A percentile compares a stretch with the other conserved stretches of the same genome.
phyloP scores from a whole-genome alignment of 768 basidiomycete species.

The Amanita phalloides region DNA sequence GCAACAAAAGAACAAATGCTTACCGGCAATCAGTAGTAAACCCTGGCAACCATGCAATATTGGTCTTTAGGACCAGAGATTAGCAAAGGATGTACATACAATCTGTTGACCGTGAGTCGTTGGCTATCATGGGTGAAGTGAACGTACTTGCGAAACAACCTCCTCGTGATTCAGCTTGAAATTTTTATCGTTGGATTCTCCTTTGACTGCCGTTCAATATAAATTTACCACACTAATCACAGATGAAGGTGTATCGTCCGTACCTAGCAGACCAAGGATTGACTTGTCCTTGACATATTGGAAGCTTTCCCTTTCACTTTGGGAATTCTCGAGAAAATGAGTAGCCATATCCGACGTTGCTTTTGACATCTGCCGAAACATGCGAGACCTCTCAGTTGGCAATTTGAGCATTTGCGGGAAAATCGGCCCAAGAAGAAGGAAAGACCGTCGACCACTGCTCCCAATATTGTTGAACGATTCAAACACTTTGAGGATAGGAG shows the following conservation, averaged over 20 bases:
- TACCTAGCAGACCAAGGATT: constrained; percentile 26
- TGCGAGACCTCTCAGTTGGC: constrained; percentile 23
- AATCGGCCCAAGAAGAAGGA: constrained; percentile 25
- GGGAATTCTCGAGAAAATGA: constrained; percentile 24
- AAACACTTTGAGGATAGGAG: constrained; percentile 29
- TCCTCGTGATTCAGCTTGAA: constrained; percentile 21
- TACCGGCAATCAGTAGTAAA: constrained; percentile 26
- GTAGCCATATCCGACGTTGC: constrained; percentile 29
- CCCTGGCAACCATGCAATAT: constrained; percentile 13
- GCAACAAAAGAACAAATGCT: background rate
- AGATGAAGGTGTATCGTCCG: background rate
- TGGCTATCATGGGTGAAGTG: background rate
- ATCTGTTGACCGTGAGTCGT: background rate
- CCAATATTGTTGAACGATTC: constrained; percentile 20
- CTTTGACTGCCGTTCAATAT: constrained; percentile 18
- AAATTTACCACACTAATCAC: background rate
- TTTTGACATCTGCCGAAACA: constrained; percentile 19
- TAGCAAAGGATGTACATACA: constrained; percentile 1
- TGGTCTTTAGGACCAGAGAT: background rate
- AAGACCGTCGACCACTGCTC: constrained; percentile 11
- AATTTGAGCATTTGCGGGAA: constrained; percentile 25
- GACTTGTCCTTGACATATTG: constrained; percentile 23
- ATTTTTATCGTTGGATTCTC: constrained; percentile 18
- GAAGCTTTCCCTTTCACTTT: constrained; percentile 19
- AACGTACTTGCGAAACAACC: no score